These are phyloP conservation scores for Phlebiopsis flavidoalba DNA, from an alignment of 768 basidiomycete genomes.

Conservation along the genomic window DNA sequence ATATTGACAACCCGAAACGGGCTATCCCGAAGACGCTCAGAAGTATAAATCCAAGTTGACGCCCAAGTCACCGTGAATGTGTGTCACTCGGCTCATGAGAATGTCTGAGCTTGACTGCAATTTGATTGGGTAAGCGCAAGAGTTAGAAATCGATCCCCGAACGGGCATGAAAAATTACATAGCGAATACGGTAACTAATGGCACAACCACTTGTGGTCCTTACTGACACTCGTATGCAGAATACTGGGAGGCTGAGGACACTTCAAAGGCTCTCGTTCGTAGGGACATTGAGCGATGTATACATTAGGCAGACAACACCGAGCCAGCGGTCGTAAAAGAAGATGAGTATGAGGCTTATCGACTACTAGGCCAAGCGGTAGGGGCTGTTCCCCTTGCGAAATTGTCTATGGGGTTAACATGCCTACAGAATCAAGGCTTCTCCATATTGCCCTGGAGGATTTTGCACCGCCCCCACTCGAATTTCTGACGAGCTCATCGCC, in stretches of 20 bases:
- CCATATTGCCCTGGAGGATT: slow-evolving; percentile 84
- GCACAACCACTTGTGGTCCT: not conserved
- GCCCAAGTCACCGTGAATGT: slow-evolving; percentile 84
- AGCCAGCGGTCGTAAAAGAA: slow-evolving; percentile 49
- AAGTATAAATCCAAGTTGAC: slow-evolving; percentile 69
- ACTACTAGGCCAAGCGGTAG: slow-evolving; percentile 65
- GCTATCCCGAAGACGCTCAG: slow-evolving; percentile 83
- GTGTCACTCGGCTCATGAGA: not conserved
- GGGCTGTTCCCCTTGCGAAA: slow-evolving; percentile 23
- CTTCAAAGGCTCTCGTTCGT: slow-evolving; percentile 73
- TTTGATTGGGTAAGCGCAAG: slow-evolving; percentile 47
- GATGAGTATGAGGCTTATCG: slow-evolving; percentile 79
- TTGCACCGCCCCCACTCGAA: slow-evolving; percentile 86
- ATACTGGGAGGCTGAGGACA: slow-evolving; percentile 80
- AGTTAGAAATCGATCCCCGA: slow-evolving; percentile 77
- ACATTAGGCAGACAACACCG: slow-evolving; percentile 66
- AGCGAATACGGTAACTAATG: slow-evolving; percentile 56
- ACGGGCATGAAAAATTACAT: slow-evolving; percentile 98
- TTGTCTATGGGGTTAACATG: not conserved
- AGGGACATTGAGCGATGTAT: slow-evolving; percentile 76
- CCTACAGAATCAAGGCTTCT: slow-evolving; percentile 42
- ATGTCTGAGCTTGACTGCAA: not conserved
- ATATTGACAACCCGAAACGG: slow-evolving; percentile 93
- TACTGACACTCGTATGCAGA: slow-evolving; percentile 32
- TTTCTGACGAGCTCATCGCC: slow-evolving; percentile 81